These are phyloP conservation scores for Pulveroboletus sp. DNA, from an alignment of 768 basidiomycete genomes.

Conservation along the genomic window DNA sequence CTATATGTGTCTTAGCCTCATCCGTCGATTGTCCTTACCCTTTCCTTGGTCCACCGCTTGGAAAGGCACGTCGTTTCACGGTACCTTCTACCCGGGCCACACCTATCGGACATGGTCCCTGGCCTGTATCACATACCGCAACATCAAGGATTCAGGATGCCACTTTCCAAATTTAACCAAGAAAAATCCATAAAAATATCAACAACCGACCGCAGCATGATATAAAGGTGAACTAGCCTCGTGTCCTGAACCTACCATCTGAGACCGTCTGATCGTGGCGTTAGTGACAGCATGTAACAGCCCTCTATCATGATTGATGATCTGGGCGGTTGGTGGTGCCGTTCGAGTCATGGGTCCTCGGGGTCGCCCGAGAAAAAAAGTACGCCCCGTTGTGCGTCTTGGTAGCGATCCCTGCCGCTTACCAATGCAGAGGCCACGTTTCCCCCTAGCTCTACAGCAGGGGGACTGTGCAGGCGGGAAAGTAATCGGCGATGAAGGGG, in stretches of 20 bases:
- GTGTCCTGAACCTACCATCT: neutral
- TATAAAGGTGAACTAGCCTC: neutral
- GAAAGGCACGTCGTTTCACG: neutral
- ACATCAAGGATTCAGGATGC: neutral
- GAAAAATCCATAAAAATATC: neutral
- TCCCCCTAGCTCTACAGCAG: neutral
- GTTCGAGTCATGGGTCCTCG: constrained; percentile 7
- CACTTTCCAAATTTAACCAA: neutral
- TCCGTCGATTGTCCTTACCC: neutral
- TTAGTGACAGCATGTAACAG: constrained; percentile 5
- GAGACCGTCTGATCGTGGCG: constrained; percentile 14
- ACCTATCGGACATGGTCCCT: neutral
- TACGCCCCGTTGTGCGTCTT: constrained; percentile 1
- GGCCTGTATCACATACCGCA: neutral
- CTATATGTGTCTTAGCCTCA: constrained; percentile 1
- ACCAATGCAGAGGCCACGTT: constrained; percentile 9
- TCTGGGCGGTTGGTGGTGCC: neutral
- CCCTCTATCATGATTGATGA: constrained; percentile 1
- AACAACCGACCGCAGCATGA: neutral
- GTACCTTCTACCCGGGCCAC: too few relatives aligned
- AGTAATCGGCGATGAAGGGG: neutral
- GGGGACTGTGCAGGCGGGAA: neutral
- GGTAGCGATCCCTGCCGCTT: constrained; percentile 1
- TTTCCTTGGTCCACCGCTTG: neutral
- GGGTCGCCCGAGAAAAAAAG: constrained; percentile 6